A percentile compares a stretch with the other conserved stretches of the same genome.
Conservation (phyloP, 1,139 yeast species). For the Kodamaea fungicola region DNA sequence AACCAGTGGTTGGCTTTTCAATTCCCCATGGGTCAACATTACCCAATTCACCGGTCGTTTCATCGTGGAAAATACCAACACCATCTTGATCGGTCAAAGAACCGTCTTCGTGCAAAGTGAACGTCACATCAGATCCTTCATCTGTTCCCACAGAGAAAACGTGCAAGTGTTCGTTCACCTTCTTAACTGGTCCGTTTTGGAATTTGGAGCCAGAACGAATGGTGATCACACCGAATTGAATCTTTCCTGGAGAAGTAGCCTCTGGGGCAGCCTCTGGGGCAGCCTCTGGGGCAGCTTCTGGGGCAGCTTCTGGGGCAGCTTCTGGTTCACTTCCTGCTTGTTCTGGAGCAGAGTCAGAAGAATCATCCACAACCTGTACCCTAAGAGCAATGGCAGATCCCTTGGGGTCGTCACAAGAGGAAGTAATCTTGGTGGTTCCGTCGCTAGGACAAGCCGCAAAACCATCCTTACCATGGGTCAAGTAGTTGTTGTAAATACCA, state of each 20-base stretch:
- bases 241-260: conserved; percentile 1
- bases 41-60: conserved; percentile 28
- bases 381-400: conserved; percentile 13
- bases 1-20: conserved; percentile 23
- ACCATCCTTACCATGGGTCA: conserved; percentile 11
- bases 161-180: conserved; percentile 27
- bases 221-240: conserved; percentile 17
- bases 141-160: conserved; percentile 31
- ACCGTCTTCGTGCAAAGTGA: conserved; percentile 23
- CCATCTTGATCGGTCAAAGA: conserved; percentile 28
- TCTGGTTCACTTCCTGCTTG: neutral
- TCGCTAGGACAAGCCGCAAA: conserved; percentile 21
- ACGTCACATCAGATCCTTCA: conserved; percentile 22
- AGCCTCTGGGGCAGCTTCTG: neutral
- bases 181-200: conserved; percentile 22
- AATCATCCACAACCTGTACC: neutral
- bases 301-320: neutral
- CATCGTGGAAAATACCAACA: conserved; percentile 22
- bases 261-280: conserved; percentile 1
- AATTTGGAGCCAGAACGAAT: conserved; percentile 21
- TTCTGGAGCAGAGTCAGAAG: too few species aligned
- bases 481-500: conserved; percentile 13
- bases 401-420: conserved; percentile 8
- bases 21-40: conserved; percentile 27
- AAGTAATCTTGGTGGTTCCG: conserved; percentile 10